These are phyloP conservation scores for Vitis rotundifolia DNA, from an alignment of 164 flowering plant species.

Conservation along the genomic window DNA sequence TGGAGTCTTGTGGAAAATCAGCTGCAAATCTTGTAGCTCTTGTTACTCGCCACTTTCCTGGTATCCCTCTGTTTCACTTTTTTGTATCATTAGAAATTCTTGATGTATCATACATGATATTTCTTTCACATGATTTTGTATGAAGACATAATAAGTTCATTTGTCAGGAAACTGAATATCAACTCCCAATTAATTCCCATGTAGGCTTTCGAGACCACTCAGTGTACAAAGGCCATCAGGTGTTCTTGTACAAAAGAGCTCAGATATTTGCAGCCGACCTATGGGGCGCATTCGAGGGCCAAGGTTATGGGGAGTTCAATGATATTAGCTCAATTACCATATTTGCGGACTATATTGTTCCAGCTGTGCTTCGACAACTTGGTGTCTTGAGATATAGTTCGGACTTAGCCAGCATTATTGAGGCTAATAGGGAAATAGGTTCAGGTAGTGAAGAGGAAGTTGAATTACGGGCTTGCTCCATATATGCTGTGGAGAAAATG, in stretches of 20 bases:
- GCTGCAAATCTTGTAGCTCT: conserved; percentile 80
- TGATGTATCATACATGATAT: no score
- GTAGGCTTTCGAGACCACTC: conserved; percentile 93
- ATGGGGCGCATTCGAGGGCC: conserved; percentile 95
- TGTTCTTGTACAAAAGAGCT: conserved; percentile 94
- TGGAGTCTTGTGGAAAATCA: conserved; percentile 78
- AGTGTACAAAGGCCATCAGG: conserved; percentile 88
- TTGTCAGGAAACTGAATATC: background rate
- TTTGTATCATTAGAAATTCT: background rate
- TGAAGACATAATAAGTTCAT: no score
- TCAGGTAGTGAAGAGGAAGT: conserved; percentile 94
- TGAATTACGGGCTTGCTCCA: conserved; percentile 86
- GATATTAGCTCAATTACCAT: conserved; percentile 80
- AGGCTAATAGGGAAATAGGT: conserved; percentile 53
- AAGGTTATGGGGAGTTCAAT: conserved; percentile 76
- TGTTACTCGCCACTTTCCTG: conserved; percentile 83
- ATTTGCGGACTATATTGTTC: conserved; percentile 94
- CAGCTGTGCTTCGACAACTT: conserved; percentile 83
- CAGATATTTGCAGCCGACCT: conserved; percentile 97
- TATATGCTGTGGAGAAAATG: conserved; percentile 89
- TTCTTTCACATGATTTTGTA: no score
- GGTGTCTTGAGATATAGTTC: conserved; percentile 83
- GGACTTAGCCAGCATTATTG: conserved; percentile 52
- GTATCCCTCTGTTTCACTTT: conserved; percentile 29
- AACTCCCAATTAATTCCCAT: conserved; percentile 5